These are phyloP conservation scores for Gremmenia infestans DNA, from an alignment of 2,329 filamentous ascomycete genomes.

Conservation along the genomic window DNA sequence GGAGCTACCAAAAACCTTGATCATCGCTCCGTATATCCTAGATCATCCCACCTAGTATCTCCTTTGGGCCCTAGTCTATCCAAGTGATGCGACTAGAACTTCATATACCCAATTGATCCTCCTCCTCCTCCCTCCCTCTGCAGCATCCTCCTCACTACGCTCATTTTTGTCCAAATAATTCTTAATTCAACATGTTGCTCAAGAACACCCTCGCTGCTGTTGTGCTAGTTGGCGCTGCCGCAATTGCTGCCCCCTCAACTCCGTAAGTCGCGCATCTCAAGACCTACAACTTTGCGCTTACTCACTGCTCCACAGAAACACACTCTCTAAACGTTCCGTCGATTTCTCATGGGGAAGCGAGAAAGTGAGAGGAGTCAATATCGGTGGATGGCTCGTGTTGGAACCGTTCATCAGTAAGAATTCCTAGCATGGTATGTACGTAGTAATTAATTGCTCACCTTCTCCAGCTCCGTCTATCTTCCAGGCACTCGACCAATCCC, in stretches of 20 bases:
- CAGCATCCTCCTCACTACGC: conserved; percentile 1
- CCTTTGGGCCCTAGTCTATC: background rate
- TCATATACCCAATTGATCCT: background rate
- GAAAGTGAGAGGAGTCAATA: conserved; percentile 40
- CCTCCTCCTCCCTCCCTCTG: background rate
- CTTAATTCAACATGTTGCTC: conserved; percentile 16
- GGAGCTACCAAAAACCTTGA: background rate
- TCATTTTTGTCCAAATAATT: conserved; percentile 2
- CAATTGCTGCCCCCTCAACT: conserved; percentile 7
- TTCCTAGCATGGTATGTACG: no score
- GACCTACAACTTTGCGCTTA: background rate
- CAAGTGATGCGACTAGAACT: background rate
- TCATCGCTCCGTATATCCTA: background rate
- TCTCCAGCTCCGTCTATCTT: conserved; percentile 46
- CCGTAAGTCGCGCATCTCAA: background rate
- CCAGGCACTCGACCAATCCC: conserved; percentile 30
- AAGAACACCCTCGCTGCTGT: conserved; percentile 13
- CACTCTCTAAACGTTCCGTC: conserved; percentile 27
- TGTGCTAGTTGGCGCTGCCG: conserved; percentile 9
- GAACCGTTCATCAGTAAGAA: conserved; percentile 10
- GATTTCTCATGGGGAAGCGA: conserved; percentile 44
- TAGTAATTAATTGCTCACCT: background rate
- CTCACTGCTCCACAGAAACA: conserved; percentile 3
- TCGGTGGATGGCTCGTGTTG: conserved; percentile 33
- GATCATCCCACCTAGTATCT: background rate